These are phyloP conservation scores for Dactylorhiza incarnata DNA, from an alignment of 106 monocot genomes.

Conservation along the genomic window DNA sequence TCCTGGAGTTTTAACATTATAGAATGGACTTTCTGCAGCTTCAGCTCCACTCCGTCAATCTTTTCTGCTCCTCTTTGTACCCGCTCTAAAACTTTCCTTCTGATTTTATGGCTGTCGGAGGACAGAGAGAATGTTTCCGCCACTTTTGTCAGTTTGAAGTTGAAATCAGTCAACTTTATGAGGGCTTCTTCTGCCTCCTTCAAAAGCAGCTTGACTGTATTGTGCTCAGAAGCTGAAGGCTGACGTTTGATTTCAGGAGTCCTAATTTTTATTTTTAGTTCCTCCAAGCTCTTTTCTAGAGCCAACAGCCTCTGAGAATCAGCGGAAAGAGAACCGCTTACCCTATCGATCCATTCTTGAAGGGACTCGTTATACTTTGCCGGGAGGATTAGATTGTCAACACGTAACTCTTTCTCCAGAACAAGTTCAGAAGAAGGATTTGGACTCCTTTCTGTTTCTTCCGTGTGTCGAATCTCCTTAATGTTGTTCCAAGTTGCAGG, in stretches of 20 bases:
- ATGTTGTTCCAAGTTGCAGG: conserved; percentile 9
- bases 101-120: conserved; percentile 12
- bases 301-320: conserved; percentile 53
- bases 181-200: conserved; percentile 52
- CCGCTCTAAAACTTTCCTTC: conserved; percentile 38
- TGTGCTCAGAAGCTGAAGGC: conserved; percentile 25
- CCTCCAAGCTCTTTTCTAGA: conserved; percentile 37
- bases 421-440: conserved; percentile 41
- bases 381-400: conserved; percentile 41
- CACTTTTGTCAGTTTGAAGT: conserved; percentile 38
- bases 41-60: conserved; percentile 63
- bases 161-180: conserved; percentile 35
- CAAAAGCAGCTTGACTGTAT: conserved; percentile 36
- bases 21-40: conserved; percentile 67
- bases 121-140: conserved; percentile 26
- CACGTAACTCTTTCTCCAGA: conserved; percentile 52
- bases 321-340: conserved; percentile 34
- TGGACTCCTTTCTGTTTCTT: conserved; percentile 22
- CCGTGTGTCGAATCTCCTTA: conserved; percentile 22
- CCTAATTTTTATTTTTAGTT: conserved; percentile 50
- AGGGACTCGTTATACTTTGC: conserved; percentile 17
- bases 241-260: conserved; percentile 27
- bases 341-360: conserved; percentile 41
- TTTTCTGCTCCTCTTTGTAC: conserved; percentile 59
- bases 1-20: conserved; percentile 50